Conservation (phyloP, 2,329 filamentous ascomycete species). For the Coniochaeta prunicola region DNA sequence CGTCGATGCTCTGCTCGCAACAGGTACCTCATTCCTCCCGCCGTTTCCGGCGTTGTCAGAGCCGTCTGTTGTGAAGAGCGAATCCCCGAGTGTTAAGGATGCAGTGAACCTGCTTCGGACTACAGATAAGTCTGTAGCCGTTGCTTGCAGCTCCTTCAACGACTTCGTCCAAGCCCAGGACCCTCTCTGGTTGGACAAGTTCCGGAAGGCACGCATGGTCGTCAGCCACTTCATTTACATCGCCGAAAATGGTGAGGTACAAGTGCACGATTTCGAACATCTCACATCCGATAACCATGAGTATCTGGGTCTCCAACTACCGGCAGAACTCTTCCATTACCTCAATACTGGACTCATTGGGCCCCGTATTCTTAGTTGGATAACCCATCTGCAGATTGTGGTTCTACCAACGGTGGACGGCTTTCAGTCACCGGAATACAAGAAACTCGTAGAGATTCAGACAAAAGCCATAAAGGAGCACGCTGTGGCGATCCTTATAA, state of each 20-base stretch:
- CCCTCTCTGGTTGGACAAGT: constrained; percentile 75
- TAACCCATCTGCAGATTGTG: constrained; percentile 71
- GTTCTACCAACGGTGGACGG: constrained; percentile 83
- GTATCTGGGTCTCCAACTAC: constrained; percentile 83
- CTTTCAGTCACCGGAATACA: constrained; percentile 72
- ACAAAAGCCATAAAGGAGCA: constrained; percentile 70
- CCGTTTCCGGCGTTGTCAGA: constrained; percentile 72
- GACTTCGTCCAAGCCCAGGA: constrained; percentile 69
- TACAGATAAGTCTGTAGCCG: constrained; percentile 61
- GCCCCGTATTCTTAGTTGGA: constrained; percentile 71
- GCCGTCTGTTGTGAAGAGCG: constrained; percentile 40
- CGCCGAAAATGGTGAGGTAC: constrained; percentile 67
- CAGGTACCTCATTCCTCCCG: constrained; percentile 73
- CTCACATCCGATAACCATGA: constrained; percentile 80
- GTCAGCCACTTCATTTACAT: constrained; percentile 85
- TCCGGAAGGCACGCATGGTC: constrained; percentile 75
- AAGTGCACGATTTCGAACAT: constrained; percentile 63
- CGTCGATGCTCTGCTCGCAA: constrained; percentile 74
- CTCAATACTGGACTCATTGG: constrained; percentile 76
- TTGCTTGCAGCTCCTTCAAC: constrained; percentile 68
- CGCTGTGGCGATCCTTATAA: constrained; percentile 69
- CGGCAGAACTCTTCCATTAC: constrained; percentile 86
- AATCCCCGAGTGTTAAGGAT: constrained; percentile 60
- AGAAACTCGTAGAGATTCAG: constrained; percentile 65
- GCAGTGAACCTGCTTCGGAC: constrained; percentile 72